Base-by-base conservation (phyloP, 345 rosid species). In the Syzygium grande region DNA sequence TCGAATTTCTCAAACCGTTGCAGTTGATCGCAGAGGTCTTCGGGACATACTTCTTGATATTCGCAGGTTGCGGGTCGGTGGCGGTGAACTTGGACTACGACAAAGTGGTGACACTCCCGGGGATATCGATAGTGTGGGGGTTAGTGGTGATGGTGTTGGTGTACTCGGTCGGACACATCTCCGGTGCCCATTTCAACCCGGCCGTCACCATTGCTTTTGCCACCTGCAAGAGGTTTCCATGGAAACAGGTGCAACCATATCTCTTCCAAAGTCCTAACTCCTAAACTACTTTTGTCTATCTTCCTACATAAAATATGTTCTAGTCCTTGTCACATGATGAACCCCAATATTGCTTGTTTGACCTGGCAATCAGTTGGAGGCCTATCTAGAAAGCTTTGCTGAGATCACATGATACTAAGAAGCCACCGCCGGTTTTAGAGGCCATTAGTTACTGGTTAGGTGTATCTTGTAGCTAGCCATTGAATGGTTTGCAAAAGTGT, bases 181-280 rank as follows among this genome's bases (percentile, higher is more conserved):
- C 99, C 49, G 99, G 99, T 59, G 99, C 99, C 85, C 99, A 97
- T 95, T 96, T 97, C 63, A 97, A 97, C 87, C 99, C 99, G 16
- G 96, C 99, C 15, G 99, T 97, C 92, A 97, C 99, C 84, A 89
- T 96, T 65, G 99, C 99, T 87, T 95, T 95, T 43, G 99, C 99
- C 49, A 90, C 96, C 59, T 93, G 95, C 93, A 93, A 90, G 58
- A 93, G 98, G 86, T 95, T 97, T 84, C 99, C 99, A 10, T 90
- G 96, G 89, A 96, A 92, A 91, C 98, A 94, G 94, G 99, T 94
- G 80, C 27, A 84, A 86, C 46, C 30, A 27, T 29, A 9, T 34
- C 49, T 38, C 80, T 73, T 73, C 25, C 80, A 73, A 73, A 73
- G 80, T 73, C 80, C 19, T 73, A 38, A 73, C 80, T 11, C 80